Evolutionary conservation across 176 grass and related monocot genomes (phyloP).

Genomic region (Eleusine coracana): DNA sequence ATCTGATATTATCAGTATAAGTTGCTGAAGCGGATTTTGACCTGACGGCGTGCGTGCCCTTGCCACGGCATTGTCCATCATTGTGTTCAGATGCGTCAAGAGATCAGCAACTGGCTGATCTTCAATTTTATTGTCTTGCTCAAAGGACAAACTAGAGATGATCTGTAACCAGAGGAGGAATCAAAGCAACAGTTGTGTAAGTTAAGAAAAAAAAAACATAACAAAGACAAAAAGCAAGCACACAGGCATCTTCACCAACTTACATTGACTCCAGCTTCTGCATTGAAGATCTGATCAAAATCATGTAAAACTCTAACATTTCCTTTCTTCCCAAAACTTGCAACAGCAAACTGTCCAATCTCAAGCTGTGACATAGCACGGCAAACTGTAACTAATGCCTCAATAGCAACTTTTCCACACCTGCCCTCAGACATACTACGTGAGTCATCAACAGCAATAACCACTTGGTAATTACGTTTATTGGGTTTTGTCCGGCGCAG

Average conservation of each 20-base stretch:
- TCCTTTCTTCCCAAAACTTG: conserved; percentile 84
- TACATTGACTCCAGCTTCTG: conserved; percentile 83
- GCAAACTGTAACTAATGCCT: conserved; percentile 89
- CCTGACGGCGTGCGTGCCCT: conserved; percentile 78
- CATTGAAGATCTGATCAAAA: conserved; percentile 93
- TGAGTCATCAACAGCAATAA: conserved; percentile 89
- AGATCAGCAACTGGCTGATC: conserved; percentile 95
- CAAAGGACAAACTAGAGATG: conserved; percentile 87
- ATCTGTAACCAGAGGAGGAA: conserved; percentile 53
- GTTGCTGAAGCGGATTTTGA: conserved; percentile 84
- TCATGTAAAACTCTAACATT: conserved; percentile 85
- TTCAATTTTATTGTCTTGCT: conserved; percentile 91
- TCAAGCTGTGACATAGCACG: conserved; percentile 95
- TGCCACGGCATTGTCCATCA: conserved; percentile 76
- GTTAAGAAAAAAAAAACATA: neutral
- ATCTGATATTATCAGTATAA: conserved; percentile 88
- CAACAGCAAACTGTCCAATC: conserved; percentile 91
- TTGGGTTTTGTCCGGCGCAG: conserved; percentile 89
- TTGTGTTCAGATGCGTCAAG: conserved; percentile 72
- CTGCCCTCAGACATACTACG: conserved; percentile 91
- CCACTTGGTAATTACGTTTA: conserved; percentile 95
- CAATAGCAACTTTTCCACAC: conserved; percentile 82
- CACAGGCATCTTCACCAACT: conserved; percentile 6
- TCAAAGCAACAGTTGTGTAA: conserved; percentile 11
- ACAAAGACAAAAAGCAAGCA: conserved; percentile 12